Conservation (phyloP, 108 stramenopile genomes). For the Epipyxis sp. region DNA sequence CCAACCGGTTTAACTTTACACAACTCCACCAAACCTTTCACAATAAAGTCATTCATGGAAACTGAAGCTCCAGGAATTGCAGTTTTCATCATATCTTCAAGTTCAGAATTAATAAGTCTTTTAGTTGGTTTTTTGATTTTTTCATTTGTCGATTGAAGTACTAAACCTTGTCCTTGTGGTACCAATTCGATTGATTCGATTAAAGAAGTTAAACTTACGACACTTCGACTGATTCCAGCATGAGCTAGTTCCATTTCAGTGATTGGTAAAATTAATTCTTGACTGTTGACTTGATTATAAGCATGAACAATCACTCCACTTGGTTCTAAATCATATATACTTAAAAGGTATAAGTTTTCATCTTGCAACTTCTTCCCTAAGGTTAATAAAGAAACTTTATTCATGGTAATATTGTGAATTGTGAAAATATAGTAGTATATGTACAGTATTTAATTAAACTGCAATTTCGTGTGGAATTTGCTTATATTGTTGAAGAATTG, state of each 20-base stretch:
- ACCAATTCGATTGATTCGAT: constrained; percentile 23
- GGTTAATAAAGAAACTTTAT: constrained; percentile 19
- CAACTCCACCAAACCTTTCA: constrained; percentile 23
- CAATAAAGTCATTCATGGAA: constrained; percentile 9
- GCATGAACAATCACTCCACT: constrained; percentile 22
- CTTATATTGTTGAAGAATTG: too few relatives aligned
- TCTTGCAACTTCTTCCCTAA: constrained; percentile 11
- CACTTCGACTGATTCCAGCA: background rate
- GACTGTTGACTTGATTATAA: constrained; percentile 23
- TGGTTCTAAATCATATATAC: constrained; percentile 27
- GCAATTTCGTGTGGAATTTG: too few relatives aligned
- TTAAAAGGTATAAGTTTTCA: constrained; percentile 16
- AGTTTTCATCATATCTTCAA: constrained; percentile 8
- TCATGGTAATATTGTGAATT: constrained; percentile 28
- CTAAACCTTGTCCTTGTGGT: background rate
- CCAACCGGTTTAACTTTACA: constrained; percentile 29
- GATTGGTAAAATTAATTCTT: constrained; percentile 26
- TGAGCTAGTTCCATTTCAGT: constrained; percentile 10
- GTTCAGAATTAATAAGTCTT: background rate
- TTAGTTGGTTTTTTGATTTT: background rate
- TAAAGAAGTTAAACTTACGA: background rate
- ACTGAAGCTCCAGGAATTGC: background rate
- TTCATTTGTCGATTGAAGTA: constrained; percentile 7
- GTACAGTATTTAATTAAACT: too few relatives aligned
- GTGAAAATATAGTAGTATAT: too few relatives aligned